phyloP scores from a whole-genome alignment of 2,329 filamentous ascomycete species.

The Beauveria caledonica region DNA sequence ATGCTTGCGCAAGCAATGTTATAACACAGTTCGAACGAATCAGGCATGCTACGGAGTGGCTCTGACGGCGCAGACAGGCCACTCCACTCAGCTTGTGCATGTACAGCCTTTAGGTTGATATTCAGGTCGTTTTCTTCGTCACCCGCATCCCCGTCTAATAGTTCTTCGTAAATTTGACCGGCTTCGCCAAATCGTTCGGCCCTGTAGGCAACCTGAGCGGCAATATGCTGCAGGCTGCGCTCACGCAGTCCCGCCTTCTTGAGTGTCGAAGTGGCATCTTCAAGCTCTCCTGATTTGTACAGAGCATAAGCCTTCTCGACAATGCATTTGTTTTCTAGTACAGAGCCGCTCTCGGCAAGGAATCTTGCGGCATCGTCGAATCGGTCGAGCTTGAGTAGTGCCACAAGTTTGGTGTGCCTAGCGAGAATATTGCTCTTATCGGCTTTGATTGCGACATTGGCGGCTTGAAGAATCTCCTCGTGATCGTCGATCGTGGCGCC shows the following conservation, averaged over 20 bases:
- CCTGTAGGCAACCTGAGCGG: conserved; percentile 64
- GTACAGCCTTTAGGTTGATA: conserved; percentile 66
- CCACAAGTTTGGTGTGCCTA: conserved; percentile 63
- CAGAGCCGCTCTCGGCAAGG: conserved; percentile 54
- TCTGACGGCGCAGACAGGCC: conserved; percentile 37
- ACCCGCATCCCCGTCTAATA: conserved; percentile 39
- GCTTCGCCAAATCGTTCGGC: conserved; percentile 65
- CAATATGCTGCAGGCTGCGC: conserved; percentile 42
- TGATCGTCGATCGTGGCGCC: conserved; percentile 58
- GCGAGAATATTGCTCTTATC: conserved; percentile 51
- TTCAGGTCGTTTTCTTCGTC: conserved; percentile 66
- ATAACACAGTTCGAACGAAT: conserved; percentile 75
- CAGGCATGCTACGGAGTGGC: conserved; percentile 52
- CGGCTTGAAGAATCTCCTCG: conserved; percentile 59
- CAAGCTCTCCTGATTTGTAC: conserved; percentile 67
- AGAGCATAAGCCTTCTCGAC: conserved; percentile 75
- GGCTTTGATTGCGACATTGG: conserved; percentile 53
- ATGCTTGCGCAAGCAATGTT: conserved; percentile 70
- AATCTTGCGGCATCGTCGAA: conserved; percentile 68
- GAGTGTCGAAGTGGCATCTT: conserved; percentile 49
- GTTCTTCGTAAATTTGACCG: conserved; percentile 51
- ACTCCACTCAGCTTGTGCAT: conserved; percentile 66
- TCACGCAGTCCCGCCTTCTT: conserved; percentile 23
- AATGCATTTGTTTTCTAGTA: conserved; percentile 50
- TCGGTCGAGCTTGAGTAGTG: conserved; percentile 73